These are phyloP conservation scores for Theobroma grandiflorum DNA, from an alignment of 441 rosid genomes.

Conservation along the genomic window DNA sequence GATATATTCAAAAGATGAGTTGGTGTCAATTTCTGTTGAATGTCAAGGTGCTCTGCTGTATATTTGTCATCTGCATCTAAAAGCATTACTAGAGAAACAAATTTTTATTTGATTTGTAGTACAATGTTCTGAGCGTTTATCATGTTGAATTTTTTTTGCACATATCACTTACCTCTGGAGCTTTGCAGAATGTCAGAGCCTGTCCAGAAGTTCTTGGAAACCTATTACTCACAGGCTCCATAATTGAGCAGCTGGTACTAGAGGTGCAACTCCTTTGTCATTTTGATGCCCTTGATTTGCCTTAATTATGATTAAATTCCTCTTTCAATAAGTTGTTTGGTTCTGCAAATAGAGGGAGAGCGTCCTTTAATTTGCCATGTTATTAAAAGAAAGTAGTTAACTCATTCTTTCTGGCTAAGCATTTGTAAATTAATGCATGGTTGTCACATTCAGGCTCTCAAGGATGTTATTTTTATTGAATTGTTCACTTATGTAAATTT, in stretches of 20 bases:
- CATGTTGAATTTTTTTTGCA: background rate
- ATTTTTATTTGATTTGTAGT: background rate
- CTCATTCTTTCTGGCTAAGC: too few species aligned
- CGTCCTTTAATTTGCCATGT: background rate
- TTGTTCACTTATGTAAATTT: too few species aligned
- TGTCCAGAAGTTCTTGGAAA: slow-evolving; percentile 35
- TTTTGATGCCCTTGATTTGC: background rate
- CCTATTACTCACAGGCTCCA: slow-evolving; percentile 52
- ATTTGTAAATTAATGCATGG: too few species aligned
- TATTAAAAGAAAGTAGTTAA: too few species aligned
- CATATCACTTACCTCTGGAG: slow-evolving; percentile 62
- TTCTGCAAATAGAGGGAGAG: background rate
- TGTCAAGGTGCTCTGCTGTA: slow-evolving; percentile 54
- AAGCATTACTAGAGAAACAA: background rate
- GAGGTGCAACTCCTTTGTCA: slow-evolving; percentile 47
- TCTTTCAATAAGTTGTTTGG: background rate
- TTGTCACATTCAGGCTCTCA: too few species aligned
- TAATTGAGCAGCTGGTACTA: slow-evolving; percentile 47
- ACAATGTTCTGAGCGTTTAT: background rate
- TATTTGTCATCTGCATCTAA: background rate
- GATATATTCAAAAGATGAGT: slow-evolving; percentile 42
- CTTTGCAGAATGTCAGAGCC: slow-evolving; percentile 34
- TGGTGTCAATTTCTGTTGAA: slow-evolving; percentile 46
- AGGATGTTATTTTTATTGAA: too few species aligned
- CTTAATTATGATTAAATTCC: background rate